These are phyloP conservation scores for Podospora bellae-mahoneyi DNA, from an alignment of 495 filamentous ascomycete species.

Conservation along the genomic window DNA sequence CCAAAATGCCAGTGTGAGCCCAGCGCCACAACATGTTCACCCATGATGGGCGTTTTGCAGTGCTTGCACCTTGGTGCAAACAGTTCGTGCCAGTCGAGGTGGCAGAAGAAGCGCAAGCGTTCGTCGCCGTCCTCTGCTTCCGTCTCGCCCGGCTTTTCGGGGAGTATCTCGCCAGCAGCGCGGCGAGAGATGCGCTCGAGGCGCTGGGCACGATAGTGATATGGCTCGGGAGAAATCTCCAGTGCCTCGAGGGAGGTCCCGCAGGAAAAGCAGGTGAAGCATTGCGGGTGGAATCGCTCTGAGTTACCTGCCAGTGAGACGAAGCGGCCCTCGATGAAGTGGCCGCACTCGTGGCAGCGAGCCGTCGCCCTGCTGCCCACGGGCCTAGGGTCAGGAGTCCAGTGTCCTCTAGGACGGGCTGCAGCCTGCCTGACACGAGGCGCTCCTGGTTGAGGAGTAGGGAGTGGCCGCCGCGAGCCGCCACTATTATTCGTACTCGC, in stretches of 20 bases:
- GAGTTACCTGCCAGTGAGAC: conserved; percentile 67
- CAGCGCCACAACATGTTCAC: conserved; percentile 88
- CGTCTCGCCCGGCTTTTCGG: conserved; percentile 55
- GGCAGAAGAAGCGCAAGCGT: conserved; percentile 84
- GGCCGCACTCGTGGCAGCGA: conserved; percentile 76
- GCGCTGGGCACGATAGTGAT: conserved; percentile 62
- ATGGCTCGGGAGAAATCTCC: conserved; percentile 91
- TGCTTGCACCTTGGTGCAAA: conserved; percentile 92
- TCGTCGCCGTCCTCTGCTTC: conserved; percentile 65
- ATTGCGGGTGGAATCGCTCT: conserved; percentile 86
- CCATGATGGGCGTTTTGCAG: conserved; percentile 98
- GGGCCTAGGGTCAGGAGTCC: conserved; percentile 41
- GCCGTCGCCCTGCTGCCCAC: conserved; percentile 64
- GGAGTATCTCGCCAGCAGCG: conserved; percentile 55
- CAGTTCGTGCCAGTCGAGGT: conserved; percentile 94
- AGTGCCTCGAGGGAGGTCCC: conserved; percentile 86
- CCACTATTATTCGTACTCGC: conserved; percentile 24
- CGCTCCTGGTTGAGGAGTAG: conserved; percentile 34
- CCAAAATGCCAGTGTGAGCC: conserved; percentile 95
- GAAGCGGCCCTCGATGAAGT: conserved; percentile 84
- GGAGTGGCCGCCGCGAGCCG: conserved; percentile 39
- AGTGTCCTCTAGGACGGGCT: conserved; percentile 45
- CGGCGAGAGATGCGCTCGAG: conserved; percentile 63
- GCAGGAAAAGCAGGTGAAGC: conserved; percentile 88
- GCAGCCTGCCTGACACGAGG: conserved; percentile 37